Base-by-base conservation (phyloP, 345 rosid species). In the Populus deltoides region DNA sequence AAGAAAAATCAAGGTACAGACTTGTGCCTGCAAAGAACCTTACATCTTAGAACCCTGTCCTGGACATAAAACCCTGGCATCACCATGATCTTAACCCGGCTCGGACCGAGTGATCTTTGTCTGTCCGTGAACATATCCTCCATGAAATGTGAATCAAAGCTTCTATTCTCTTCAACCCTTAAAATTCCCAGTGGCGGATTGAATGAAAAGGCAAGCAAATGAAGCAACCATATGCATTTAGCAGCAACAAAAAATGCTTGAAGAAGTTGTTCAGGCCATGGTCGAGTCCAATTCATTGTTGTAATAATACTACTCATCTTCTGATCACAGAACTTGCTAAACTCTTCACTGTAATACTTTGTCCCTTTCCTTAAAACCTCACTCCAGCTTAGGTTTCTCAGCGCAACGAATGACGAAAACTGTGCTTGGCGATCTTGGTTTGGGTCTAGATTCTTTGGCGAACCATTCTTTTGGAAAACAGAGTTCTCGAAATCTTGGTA, bases 251-350 rank as follows among this genome's bases (percentile, higher is more conserved):
- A 96, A 86, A 96, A 96, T 0, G 93, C 87, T 75, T 93, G 97
- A 35, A 93, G 94, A 74, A 93, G 90, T 73, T 87, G 90, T 81
- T 96, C 97, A 1, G 97, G 97, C 99, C 99, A 96, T 11, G 94
- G 94, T 61, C 93, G 83, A 1, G 93, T 92, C 97, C 98, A 96
- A 35, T 83, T 91, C 84, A 93, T 10, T 41, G 90, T 88, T 29
- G 97, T 84, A 66, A 96, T 90, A 67, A 96, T 88, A 81, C 91
- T 77, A 83, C 90, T 93, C 99, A 96, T 96, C 82, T 92, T 96
- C 86, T 96, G 97, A 78, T 96, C 99, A 61, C 99, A 96, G 75
- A 93, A 96, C 86, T 87, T 91, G 76, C 99, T 96, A 67, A 96
- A 93, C 79, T 96, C 99, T 47, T 96, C 98, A 33, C 97, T 93